Conservation (phyloP, 202 grass and related monocot genomes). For the Panicum virgatum region DNA sequence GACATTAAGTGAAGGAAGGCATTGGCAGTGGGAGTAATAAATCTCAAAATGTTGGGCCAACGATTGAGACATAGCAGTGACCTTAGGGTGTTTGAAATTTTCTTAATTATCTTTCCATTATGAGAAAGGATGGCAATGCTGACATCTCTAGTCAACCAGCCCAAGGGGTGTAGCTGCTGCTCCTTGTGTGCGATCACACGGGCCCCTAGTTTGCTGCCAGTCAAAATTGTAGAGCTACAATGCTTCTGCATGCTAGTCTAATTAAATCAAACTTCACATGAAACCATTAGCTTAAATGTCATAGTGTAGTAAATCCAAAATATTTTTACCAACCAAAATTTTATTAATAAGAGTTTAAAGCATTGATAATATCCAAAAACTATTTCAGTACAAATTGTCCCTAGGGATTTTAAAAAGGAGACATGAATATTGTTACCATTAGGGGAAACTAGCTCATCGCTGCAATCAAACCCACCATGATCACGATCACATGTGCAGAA, state of each 20-base stretch:
- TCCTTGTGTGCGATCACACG: not conserved
- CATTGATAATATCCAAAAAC: conserved; percentile 5
- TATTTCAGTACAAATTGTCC: conserved; percentile 1
- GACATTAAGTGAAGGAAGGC: not conserved
- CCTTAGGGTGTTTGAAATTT: not conserved
- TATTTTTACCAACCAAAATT: not conserved
- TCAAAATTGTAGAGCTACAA: not conserved
- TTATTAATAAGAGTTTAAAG: not conserved
- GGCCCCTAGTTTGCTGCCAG: not conserved
- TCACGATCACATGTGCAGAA: conserved; percentile 91
- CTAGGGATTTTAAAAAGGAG: conserved; percentile 18
- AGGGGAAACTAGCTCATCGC: conserved; percentile 74
- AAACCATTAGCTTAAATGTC: not conserved
- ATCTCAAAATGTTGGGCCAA: not conserved
- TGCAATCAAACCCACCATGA: conserved; percentile 99
- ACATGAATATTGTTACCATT: conserved; percentile 59
- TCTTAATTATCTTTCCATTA: not conserved
- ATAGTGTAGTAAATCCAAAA: conserved; percentile 2
- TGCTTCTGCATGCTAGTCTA: not conserved
- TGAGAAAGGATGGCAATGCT: not conserved
- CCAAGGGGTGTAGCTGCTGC: not conserved
- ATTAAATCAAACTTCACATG: conserved; percentile 18
- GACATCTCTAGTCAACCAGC: not conserved
- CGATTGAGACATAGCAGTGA: not conserved
- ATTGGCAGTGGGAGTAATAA: not conserved